phyloP scores from a whole-genome alignment of 2,329 filamentous ascomycete species.

The Arthrobotrys megalospora region DNA sequence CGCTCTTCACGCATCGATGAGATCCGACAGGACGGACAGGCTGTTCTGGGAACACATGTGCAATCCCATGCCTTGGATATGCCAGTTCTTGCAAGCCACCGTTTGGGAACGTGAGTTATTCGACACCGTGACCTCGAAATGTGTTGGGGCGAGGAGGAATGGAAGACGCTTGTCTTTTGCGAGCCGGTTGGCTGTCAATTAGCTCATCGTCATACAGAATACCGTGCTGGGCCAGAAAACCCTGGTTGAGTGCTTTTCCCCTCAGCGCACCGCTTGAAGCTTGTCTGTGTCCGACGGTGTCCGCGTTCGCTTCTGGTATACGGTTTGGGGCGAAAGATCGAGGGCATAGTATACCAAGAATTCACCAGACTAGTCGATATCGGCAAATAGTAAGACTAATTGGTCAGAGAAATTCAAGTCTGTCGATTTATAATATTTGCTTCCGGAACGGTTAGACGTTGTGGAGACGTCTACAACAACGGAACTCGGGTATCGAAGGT shows the following conservation, averaged over 20 bases:
- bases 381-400: conserved; percentile 37
- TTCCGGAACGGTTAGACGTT: not conserved
- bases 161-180: conserved; percentile 14
- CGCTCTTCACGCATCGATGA: not conserved
- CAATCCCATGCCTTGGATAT: conserved; percentile 35
- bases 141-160: conserved; percentile 4
- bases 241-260: conserved; percentile 14
- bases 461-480: conserved; percentile 11
- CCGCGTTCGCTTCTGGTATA: conserved; percentile 34
- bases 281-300: conserved; percentile 15
- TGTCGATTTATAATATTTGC: conserved; percentile 17
- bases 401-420: conserved; percentile 45
- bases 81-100: not conserved
- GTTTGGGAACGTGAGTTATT: conserved; percentile 15
- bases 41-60: conserved; percentile 25
- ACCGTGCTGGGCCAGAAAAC: conserved; percentile 15
- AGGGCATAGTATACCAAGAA: conserved; percentile 4
- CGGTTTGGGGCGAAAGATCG: conserved; percentile 30
- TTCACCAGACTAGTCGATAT: conserved; percentile 9
- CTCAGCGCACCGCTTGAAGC: conserved; percentile 24
- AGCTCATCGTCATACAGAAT: conserved; percentile 39
- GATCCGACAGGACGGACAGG: conserved; percentile 14
- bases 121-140: conserved; percentile 5
- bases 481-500: conserved; percentile 26
- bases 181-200: conserved; percentile 29